Evolutionary conservation across 805 yeast species (phyloP), one percentile per base, ranked within the genome.

Genomic region (Zygosaccharomyces siamensis): DNA sequence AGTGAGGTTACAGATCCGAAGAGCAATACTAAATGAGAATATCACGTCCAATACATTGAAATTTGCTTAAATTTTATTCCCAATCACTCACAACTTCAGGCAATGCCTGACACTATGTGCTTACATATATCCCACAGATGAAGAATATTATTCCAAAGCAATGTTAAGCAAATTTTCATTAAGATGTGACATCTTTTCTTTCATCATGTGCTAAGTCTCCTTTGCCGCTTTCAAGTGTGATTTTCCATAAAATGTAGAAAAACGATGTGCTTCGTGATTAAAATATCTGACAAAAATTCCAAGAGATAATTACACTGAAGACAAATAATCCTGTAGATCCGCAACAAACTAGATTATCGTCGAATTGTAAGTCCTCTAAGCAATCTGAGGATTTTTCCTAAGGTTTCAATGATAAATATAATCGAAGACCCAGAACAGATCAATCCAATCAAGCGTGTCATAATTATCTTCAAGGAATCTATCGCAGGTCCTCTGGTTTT

Each of bases 251-350:
- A 90, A 74, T 0, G 97, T 95, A 58, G 90, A 74, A 61, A 83
- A 88, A 26, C 93, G 83, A 64, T 86, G 87, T 5, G 97, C 95
- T 63, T 88, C 90, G 63, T 86, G 92, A 69, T 90, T 89, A 72
- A 90, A 89, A 74, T 87, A 89, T 51, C 82, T 76, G 20, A 86
- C 85, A 84, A 53, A 93, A 96, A 87, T 56, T 87, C 87, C 23
- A 90, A 4, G 83, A 77, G 38, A 88, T 66, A 24, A 86, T 60
- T 61, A 83, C 74, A 49, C 84, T 83, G 32, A 85, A 60, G 36
- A 81, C 66, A 36, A 82, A 65, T 47, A 75, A 71, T 3, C 78
- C 72, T 54, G 82, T 72, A 20, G 74, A 62, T 37, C 78, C 78
- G 31, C 81, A 81, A 28, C 75, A 75, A 28, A 70, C 71, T 33